Base-by-base conservation (phyloP, 306 rosid genomes). In the Vigna trinervia region DNA sequence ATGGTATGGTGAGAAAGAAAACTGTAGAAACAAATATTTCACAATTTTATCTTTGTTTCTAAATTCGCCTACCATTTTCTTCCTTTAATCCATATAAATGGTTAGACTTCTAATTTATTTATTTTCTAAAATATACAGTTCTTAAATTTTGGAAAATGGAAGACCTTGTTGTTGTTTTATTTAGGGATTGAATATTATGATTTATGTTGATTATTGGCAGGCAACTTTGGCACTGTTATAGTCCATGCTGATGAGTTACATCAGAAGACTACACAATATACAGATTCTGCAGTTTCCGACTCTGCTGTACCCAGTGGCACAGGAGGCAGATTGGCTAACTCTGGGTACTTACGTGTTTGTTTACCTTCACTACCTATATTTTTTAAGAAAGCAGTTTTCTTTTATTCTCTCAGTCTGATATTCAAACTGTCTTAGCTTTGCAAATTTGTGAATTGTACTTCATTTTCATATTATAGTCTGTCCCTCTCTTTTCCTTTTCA, bases 161-260 rank as follows among this genome's bases (percentile, higher is more conserved):
- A 63, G 48, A 34, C 59, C 6, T 77, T 45, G 4, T 58, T 66
- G 32, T 13, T 58, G 61, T 30, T 48, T 74, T 77, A 38, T 22
- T 45, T 51, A 12, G 11, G 26, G 52, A 6, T 12, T 45, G 64
- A 59, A 45, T 52, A 12, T 68, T 28, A 19, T 65, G 67, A 79
- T 78, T 82, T 17, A 71, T 70, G 69, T 48, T 78, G 71, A 80
- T 62, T 69, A 15, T 82, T 78, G 64, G 69, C 88, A 92, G 99
- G 89, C 77, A 85, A 86, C 78, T 92, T 90, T 84, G 97, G 91
- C 81, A 92, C 97, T 5, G 75, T 92, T 23, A 86, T 92, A 78
- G 26, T 95, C 78, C 99, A 90, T 74, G 89, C 85, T 66, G 96
- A 85, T 73, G 91, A 83, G 76, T 72, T 77, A 28, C 88, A 73